These are phyloP conservation scores for Sporothrix schenckii DNA, from an alignment of 2,329 filamentous ascomycete species.

Conservation along the genomic window DNA sequence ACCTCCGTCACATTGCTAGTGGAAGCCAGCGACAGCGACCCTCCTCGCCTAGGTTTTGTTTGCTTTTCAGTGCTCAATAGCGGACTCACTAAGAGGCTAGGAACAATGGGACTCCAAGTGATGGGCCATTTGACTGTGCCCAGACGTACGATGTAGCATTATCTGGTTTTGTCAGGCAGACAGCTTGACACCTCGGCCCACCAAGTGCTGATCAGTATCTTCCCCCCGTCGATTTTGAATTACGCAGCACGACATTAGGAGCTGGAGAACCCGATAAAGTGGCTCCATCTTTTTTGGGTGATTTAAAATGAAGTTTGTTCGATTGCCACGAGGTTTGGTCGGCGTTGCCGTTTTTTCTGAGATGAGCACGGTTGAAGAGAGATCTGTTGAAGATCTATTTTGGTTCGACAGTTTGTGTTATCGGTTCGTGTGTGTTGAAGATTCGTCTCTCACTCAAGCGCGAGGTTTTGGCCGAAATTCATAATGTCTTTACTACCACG, in stretches of 20 bases:
- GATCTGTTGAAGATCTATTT: neutral
- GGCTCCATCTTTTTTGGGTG: neutral
- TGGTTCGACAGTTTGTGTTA: neutral
- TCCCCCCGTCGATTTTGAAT: neutral
- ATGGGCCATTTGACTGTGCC: constrained; percentile 15
- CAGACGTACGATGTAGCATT: constrained; percentile 8
- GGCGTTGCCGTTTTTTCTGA: constrained; percentile 20
- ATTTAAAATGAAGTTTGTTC: neutral
- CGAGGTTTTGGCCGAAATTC: no score
- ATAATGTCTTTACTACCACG: no score
- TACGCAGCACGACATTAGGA: neutral
- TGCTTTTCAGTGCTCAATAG: neutral
- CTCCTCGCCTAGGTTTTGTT: neutral
- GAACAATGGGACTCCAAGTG: neutral
- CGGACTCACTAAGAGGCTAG: neutral
- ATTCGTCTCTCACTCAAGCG: neutral
- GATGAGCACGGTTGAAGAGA: constrained; percentile 1
- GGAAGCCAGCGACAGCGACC: neutral
- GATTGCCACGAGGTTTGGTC: constrained; percentile 12
- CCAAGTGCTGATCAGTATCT: constrained; percentile 27
- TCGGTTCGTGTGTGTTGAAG: neutral
- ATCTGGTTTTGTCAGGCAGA: neutral
- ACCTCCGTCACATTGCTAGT: neutral
- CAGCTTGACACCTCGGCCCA: neutral
- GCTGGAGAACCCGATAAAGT: neutral